Percentiles rank a stretch among this genome's conserved stretches.
Conservation (phyloP, 345 rosid species). For the Melastoma malabathricum region DNA sequence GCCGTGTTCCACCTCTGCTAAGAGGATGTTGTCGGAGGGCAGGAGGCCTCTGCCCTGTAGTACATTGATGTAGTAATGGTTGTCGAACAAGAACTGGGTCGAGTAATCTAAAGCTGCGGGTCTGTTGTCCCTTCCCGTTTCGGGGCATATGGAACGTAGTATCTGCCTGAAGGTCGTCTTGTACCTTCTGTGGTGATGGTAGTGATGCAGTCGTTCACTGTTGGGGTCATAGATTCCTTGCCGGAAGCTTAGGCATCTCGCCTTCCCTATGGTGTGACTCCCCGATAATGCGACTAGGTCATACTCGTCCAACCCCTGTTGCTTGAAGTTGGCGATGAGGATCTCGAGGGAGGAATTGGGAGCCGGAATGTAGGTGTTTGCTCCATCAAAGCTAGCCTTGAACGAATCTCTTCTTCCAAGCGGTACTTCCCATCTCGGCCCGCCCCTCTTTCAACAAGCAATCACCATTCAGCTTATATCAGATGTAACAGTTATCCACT, state of each 20-base stretch:
- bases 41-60: conserved; percentile 52
- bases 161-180: conserved; percentile 29
- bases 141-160: conserved; percentile 44
- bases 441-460: conserved; percentile 43
- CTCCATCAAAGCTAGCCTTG: conserved; percentile 55
- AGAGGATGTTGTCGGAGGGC: conserved; percentile 43
- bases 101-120: conserved; percentile 40
- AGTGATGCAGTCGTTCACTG: conserved; percentile 19
- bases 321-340: conserved; percentile 45
- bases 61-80: conserved; percentile 48
- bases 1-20: conserved; percentile 41
- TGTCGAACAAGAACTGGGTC: conserved; percentile 58
- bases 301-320: conserved; percentile 47
- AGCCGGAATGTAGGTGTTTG: conserved; percentile 52
- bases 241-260: conserved; percentile 64
- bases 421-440: conserved; percentile 52
- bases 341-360: conserved; percentile 56
- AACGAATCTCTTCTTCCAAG: conserved; percentile 69
- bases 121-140: conserved; percentile 30
- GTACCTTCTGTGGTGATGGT: conserved; percentile 38
- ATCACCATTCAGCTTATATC: not conserved
- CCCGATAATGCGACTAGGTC: conserved; percentile 70
- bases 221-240: conserved; percentile 31
- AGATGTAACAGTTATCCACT: not conserved
- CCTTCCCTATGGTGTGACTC: conserved; percentile 63